Base-by-base conservation (phyloP, 2,329 filamentous ascomycete genomes). In the Stemphylium beticola region DNA sequence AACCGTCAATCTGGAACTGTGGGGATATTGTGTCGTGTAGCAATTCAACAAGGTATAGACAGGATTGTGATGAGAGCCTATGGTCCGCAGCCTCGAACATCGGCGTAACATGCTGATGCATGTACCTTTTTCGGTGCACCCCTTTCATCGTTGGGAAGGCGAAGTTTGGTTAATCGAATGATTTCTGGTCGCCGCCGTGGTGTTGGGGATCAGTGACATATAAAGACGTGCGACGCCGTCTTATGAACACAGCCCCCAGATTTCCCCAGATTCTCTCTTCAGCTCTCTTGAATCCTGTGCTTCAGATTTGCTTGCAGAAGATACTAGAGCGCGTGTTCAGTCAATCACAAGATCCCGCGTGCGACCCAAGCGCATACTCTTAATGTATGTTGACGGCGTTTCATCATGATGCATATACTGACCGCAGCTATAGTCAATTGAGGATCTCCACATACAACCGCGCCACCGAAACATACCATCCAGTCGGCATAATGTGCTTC, bases 401-500 rank as follows among this genome's bases (percentile, higher is more conserved):
- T 33, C 22, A n/a, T 14, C n/a, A 14, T 34, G 18, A n/a, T 20
- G n/a, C 37, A 14, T 17, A 0, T 22, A 20, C 36, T 58, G 31
- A 58, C 26, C 32, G 14, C 34, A 2, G 4, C n/a, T 24, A 11
- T 29, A 58, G 52, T 15, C 34, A 18, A 9, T 29, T 29, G 8
- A 29, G 26, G 2, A 11, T 11, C 11, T 29, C 26, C 9, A 29
- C 26, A 29, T 29, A 29, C 17, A n/a, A 44, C 24, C 26, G 8
- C 15, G 20, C 12, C 4, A 31, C 12, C 24, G 8, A 48, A 18
- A 37, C 15, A 1, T n/a, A 10, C 8, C 24, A 17, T 15, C 14
- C 31, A 7, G 37, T 32, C 10, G 2, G 6, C 18, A 48, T 8
- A 11, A 90, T 91, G 88, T 91, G 87, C 64, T 84, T 88, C 69